Base-by-base conservation (phyloP, 163 green algal genomes). In the Scenedesmus sp. region DNA sequence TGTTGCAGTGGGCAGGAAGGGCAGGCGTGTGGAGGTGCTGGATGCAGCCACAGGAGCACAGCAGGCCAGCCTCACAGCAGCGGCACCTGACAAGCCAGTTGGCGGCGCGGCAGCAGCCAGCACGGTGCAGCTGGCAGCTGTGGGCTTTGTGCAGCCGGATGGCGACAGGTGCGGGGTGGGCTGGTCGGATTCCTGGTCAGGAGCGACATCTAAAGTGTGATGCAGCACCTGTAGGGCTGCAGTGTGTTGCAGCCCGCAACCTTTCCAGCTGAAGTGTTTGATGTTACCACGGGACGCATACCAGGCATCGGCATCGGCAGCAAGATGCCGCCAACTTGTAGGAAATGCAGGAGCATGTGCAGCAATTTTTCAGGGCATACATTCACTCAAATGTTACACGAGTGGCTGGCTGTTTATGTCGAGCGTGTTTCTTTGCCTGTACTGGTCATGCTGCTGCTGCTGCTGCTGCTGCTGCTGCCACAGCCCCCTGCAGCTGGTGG, bases 401-500 rank as follows among this genome's bases (percentile, higher is more conserved):
- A 61, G 51, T 61, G 51, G 1, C 51, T 61, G 9, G 1, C 16
- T 70, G 20, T 10, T 9, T n/a, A 20, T 4, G 13, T 26, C 30
- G 20, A n/a, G n/a, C n/a, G n/a, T n/a, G n/a, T n/a, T n/a, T n/a
- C n/a, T 37, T 20, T 4, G 4, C 2, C 65, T 76, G 65, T 18
- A 40, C 18, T n/a, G 22, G 24, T 20, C 65, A 76, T 18, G 5
- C 30, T 70, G 49, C 33, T 51, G 82, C 42, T n/a, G 35, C 40
- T 46, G 59, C 12, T 59, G 10, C 24, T 76, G 30, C 9, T 76
- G 65, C 65, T 56, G 49, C 61, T 37, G 61, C 61, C 79, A 65
- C 42, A 90, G 85, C 26, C 85, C 85, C 7, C 46, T 85, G 85
- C 85, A 90, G 51, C 85, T 90, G 72, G 72, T 90, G 30, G 70